These are phyloP conservation scores for Pythium aphanidermatum DNA, from an alignment of 352 stramenopile species.

Conservation along the genomic window DNA sequence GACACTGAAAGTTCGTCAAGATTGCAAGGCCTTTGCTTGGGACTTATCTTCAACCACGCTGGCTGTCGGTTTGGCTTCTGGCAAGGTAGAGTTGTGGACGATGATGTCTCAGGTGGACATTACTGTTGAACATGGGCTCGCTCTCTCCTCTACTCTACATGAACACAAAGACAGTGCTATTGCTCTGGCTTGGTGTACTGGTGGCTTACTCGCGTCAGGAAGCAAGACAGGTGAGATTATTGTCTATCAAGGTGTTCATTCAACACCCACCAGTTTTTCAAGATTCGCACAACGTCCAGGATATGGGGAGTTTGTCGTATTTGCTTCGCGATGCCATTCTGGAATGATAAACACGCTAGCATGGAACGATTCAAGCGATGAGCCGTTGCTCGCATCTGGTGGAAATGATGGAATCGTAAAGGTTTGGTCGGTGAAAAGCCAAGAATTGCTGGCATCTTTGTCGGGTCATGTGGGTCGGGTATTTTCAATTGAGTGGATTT, in stretches of 20 bases:
- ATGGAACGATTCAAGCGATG: constrained; percentile 22
- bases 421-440: constrained; percentile 40
- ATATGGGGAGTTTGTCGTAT: constrained; percentile 18
- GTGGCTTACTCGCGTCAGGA: constrained; percentile 36
- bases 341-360: constrained; percentile 37
- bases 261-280: background rate
- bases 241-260: constrained; percentile 27
- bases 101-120: too few relatives aligned
- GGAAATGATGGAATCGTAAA: constrained; percentile 45
- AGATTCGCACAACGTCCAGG: background rate
- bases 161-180: constrained; percentile 49
- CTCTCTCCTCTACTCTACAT: constrained; percentile 21
- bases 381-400: constrained; percentile 36
- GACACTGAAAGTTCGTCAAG: background rate
- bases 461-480: constrained; percentile 43
- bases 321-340: constrained; percentile 27
- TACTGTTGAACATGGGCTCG: background rate
- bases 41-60: constrained; percentile 5
- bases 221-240: constrained; percentile 45
- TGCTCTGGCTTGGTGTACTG: constrained; percentile 32
- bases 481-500: constrained; percentile 51
- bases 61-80: constrained; percentile 34
- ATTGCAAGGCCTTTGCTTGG: constrained; percentile 19
- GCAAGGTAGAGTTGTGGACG: constrained; percentile 37
- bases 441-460: constrained; percentile 26